Evolutionary conservation across 805 yeast species (phyloP).

Genomic region (Debaryomyces castellii): DNA sequence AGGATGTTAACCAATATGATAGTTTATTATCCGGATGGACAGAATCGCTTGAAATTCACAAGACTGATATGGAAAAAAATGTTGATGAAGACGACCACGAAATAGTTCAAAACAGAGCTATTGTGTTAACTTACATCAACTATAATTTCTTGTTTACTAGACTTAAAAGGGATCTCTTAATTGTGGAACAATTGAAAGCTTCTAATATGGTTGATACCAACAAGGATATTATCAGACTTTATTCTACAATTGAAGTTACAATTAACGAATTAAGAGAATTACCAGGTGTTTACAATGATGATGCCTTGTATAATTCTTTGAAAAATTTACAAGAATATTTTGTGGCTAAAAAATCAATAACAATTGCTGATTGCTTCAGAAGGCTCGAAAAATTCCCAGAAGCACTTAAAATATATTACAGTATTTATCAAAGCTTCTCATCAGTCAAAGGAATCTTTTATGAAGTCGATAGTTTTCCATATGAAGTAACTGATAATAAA

Average conservation of each 20-base stretch:
- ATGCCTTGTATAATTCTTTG: constrained; percentile 57
- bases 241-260: constrained; percentile 51
- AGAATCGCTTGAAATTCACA: constrained; percentile 62
- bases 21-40: constrained; percentile 62
- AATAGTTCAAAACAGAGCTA: constrained; percentile 67
- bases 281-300: constrained; percentile 92
- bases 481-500: constrained; percentile 37
- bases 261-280: constrained; percentile 65
- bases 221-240: constrained; percentile 49
- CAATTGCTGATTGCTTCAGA: constrained; percentile 47
- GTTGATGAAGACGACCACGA: constrained; percentile 52
- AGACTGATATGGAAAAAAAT: constrained; percentile 50
- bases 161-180: constrained; percentile 65
- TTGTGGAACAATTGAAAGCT: constrained; percentile 38
- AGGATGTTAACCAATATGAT: constrained; percentile 53
- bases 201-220: constrained; percentile 23
- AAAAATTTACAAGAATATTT: constrained; percentile 49
- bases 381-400: constrained; percentile 41
- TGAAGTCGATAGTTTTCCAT: constrained; percentile 41
- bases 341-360: constrained; percentile 39
- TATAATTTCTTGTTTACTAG: constrained; percentile 66
- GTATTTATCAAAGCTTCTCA: constrained; percentile 19
- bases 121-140: constrained; percentile 71
- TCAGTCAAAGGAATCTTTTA: constrained; percentile 15
- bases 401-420: constrained; percentile 43